Conservation (phyloP, 2,329 filamentous ascomycete species). For the Blumeriella jaapii region DNA sequence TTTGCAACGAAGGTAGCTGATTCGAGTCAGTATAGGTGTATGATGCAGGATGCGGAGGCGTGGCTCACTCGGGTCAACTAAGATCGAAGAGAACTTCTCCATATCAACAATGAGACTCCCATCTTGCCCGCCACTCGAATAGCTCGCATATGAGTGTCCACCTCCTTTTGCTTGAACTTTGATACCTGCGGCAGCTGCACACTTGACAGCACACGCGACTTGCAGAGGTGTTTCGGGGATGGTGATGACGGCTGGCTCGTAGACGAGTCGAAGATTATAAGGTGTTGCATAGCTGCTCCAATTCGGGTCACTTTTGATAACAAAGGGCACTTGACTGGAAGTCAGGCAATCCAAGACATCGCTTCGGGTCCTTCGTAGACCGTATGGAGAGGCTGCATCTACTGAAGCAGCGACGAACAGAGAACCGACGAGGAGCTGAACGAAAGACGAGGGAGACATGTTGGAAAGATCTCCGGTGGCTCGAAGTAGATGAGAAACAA, state of each 20-base stretch:
- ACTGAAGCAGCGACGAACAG: not conserved
- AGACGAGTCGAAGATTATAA: conserved; percentile 16
- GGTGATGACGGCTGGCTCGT: conserved; percentile 17
- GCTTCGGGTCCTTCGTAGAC: not conserved
- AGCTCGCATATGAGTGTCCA: conserved; percentile 43
- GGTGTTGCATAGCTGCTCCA: conserved; percentile 14
- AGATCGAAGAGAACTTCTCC: not conserved
- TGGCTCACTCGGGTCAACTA: not conserved
- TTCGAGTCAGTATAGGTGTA: too few species aligned
- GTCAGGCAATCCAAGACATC: not conserved
- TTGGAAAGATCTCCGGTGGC: too few species aligned
- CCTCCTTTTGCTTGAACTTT: conserved; percentile 40
- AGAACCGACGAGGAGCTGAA: not conserved
- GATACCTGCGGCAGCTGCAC: conserved; percentile 31
- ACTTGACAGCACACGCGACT: conserved; percentile 35
- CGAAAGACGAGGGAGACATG: too few species aligned
- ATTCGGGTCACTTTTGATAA: conserved; percentile 5
- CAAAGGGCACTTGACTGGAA: conserved; percentile 9
- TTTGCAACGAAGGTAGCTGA: conserved; percentile 39
- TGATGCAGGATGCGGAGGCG: not conserved
- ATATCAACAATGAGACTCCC: not conserved
- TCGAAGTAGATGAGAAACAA: too few species aligned
- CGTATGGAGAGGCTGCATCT: not conserved
- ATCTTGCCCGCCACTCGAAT: conserved; percentile 2
- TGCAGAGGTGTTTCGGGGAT: conserved; percentile 24